Base-by-base conservation (phyloP, 192 early-diverging fungal species). In the Coemansia pectinata region DNA sequence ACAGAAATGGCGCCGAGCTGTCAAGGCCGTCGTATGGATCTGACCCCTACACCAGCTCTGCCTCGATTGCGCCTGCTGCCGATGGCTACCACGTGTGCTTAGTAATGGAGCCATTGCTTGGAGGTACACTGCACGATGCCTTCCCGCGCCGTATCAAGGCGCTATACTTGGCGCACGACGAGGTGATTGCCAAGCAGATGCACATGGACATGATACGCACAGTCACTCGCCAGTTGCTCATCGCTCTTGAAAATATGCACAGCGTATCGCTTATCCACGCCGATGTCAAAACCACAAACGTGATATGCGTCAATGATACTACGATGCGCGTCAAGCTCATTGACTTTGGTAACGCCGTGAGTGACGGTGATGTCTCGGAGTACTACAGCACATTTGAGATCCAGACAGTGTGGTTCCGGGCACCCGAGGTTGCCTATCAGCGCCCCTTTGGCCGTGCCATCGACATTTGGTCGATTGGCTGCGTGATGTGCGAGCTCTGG, bases 321-420 rank as follows among this genome's bases (percentile, higher is more conserved):
- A 69, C 81, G 41, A 90, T 96, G 39, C 86, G 92, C 59, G 74
- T 97, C 33, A 97, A 98, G 77, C 82, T 97, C 38, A 93, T 95
- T 36, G 97, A 99, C 80, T 99, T 99, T 87, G 97, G 97, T 21
- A 85, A 98, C 14, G 95, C 97, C 0, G 83, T 95, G 9, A 69
- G 80, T 66, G 80, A 83, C 21, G 66, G 72, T 23, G 75, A 77
- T 40, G 80, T 83, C 31, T 50, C 70, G 25, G 75, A 83, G 75
- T 83, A 83, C 66, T 83, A 77, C 70, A 73, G 63, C 48, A 74
- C 90, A 6, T 89, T 93, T 55, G 83, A 90, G 52, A 96, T 99
- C 17, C 94, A 97, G 65, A 99, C 97, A 4, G 80, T 97, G 17
- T 99, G 97, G 97, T 99, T 98, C 73, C 86, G 97, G 15, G 91